Conservation (phyloP, 169 alveolate genomes). For the Plasmodium gaboni region DNA sequence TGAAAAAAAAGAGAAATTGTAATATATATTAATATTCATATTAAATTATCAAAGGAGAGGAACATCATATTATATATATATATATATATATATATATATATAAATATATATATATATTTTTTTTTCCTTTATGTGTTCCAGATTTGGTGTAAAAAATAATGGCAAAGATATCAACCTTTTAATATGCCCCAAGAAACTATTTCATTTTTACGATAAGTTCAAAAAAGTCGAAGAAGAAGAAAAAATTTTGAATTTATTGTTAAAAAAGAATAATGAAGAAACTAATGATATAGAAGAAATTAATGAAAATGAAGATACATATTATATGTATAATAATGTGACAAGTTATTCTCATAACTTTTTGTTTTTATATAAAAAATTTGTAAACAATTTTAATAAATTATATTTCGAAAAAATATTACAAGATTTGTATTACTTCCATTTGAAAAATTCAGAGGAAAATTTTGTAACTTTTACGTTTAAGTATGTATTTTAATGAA, state of each 20-base stretch:
- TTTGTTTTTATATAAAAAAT: slow-evolving; percentile 43
- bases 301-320: slow-evolving; percentile 45
- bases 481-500: slow-evolving; percentile 25
- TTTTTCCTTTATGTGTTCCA: background rate
- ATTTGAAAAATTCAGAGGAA: slow-evolving; percentile 49
- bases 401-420: slow-evolving; percentile 64
- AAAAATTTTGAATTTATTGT: slow-evolving; percentile 57
- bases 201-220: slow-evolving; percentile 24
- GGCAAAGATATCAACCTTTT: slow-evolving; percentile 44
- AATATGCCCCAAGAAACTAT: slow-evolving; percentile 51
- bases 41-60: too few species aligned
- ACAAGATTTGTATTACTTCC: slow-evolving; percentile 54
- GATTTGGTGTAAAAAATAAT: slow-evolving; percentile 42
- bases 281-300: slow-evolving; percentile 22
- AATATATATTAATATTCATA: background rate
- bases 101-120: background rate
- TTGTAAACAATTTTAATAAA: slow-evolving; percentile 27
- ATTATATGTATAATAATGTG: slow-evolving; percentile 41
- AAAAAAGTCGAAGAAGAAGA: slow-evolving; percentile 56
- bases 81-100: too few species aligned
- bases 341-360: slow-evolving; percentile 61
- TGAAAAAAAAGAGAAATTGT: slow-evolving; percentile 61
- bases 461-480: slow-evolving; percentile 31
- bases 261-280: slow-evolving; percentile 19
- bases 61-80: too few species aligned